phyloP scores from a whole-genome alignment of 1,284 basidiomycete species.

The Phellopilus nigrolimitatus region DNA sequence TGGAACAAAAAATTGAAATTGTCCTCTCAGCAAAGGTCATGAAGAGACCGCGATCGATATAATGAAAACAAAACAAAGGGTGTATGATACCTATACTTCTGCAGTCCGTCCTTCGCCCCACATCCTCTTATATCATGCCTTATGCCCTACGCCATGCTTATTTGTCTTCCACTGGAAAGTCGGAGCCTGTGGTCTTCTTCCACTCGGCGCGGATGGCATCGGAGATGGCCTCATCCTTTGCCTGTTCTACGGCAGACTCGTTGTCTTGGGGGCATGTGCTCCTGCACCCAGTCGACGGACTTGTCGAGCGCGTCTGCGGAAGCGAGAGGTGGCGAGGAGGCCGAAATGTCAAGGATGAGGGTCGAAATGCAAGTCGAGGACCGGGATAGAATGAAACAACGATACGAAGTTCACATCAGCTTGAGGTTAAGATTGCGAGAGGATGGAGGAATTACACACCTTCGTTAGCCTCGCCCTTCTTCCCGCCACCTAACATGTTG shows the following conservation, averaged over 20 bases:
- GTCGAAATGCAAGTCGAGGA: no score
- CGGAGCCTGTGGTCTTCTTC: slow-evolving; percentile 22
- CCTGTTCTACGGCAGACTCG: slow-evolving; percentile 23
- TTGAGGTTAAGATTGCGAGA: not conserved
- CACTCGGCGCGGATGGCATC: slow-evolving; percentile 21
- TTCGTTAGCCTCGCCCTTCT: slow-evolving; percentile 12
- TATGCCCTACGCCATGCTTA: no score
- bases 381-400: not conserved
- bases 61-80: no score
- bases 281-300: slow-evolving; percentile 22
- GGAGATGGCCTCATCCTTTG: slow-evolving; percentile 22
- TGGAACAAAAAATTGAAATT: no score
- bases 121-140: no score
- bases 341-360: not conserved
- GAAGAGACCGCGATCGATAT: no score
- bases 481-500: slow-evolving; percentile 12
- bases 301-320: slow-evolving; percentile 21
- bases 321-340: not conserved
- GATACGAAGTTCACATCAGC: not conserved
- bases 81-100: no score
- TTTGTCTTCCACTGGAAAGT: slow-evolving; percentile 22
- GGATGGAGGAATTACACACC: not conserved
- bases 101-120: no score
- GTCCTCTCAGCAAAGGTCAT: no score
- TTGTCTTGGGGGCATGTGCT: slow-evolving; percentile 23